A percentile compares a stretch with the other conserved stretches of the same genome.
Conservation (phyloP, 768 basidiomycete genomes). For the Roridomyces roridus region DNA sequence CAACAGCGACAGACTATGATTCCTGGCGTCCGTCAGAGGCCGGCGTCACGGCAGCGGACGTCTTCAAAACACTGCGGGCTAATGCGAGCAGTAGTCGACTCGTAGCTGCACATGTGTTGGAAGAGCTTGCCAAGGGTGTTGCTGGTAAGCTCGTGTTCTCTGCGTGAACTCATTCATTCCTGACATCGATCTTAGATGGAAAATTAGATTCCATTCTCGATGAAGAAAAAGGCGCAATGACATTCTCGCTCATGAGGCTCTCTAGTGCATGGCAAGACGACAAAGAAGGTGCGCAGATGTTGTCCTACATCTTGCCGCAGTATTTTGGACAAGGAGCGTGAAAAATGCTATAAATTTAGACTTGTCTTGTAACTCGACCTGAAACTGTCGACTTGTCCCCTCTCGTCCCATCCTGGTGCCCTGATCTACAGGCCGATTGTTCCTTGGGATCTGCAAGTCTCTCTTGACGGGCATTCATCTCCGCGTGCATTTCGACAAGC, state of each 20-base stretch:
- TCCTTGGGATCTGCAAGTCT: no score
- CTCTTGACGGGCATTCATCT: no score
- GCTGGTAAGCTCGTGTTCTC: conserved; percentile 5
- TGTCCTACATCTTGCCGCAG: conserved; percentile 78
- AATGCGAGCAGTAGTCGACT: conserved; percentile 87
- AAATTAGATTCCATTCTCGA: conserved; percentile 47
- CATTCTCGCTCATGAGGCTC: conserved; percentile 76
- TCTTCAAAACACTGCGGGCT: conserved; percentile 83
- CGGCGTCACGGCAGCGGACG: conserved; percentile 89
- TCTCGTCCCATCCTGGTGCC: no score
- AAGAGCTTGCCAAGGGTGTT: conserved; percentile 46
- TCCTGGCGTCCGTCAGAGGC: conserved; percentile 86
- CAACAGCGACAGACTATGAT: conserved; percentile 93
- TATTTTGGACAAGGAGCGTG: conserved; percentile 55
- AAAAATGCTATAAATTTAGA: neutral
- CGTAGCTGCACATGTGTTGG: conserved; percentile 72
- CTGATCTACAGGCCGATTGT: no score
- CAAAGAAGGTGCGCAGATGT: conserved; percentile 49
- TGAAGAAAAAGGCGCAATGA: conserved; percentile 82
- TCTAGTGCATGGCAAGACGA: conserved; percentile 50
- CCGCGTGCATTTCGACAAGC: no score
- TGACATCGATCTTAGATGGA: neutral
- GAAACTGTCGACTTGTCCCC: no score
- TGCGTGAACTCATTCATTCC: neutral
- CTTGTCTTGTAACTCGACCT: no score